Conservation (phyloP, 2,329 filamentous ascomycete species). For the Penicillium olsonii region DNA sequence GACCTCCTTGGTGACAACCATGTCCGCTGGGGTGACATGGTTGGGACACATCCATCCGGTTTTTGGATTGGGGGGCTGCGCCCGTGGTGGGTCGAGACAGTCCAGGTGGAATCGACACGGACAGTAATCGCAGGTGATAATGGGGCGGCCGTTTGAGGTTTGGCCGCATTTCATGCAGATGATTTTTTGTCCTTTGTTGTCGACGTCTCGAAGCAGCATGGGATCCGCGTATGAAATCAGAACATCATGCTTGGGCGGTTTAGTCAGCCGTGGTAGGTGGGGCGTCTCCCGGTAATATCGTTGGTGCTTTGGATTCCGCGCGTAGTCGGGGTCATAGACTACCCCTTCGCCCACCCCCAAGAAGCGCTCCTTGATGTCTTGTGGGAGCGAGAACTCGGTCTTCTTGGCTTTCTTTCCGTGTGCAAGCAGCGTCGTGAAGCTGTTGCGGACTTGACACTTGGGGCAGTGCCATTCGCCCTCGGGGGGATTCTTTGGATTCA, state of each 20-base stretch:
- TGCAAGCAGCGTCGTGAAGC: conserved; percentile 66
- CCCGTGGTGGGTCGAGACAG: conserved; percentile 81
- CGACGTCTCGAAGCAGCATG: conserved; percentile 57
- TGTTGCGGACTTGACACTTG: conserved; percentile 54
- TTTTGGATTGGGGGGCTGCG: conserved; percentile 72
- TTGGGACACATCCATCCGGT: conserved; percentile 84
- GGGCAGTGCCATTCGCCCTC: conserved; percentile 84
- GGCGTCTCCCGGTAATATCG: conserved; percentile 21
- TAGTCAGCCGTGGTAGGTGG: conserved; percentile 29
- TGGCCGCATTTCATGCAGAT: conserved; percentile 76
- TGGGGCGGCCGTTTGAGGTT: conserved; percentile 65
- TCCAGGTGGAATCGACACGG: conserved; percentile 86
- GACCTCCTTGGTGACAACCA: conserved; percentile 57
- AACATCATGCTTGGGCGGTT: conserved; percentile 15
- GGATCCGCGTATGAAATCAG: conserved; percentile 30
- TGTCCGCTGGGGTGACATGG: conserved; percentile 72
- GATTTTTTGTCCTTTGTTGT: conserved; percentile 72
- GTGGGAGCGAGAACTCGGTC: conserved; percentile 71
- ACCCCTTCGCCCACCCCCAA: conserved; percentile 77
- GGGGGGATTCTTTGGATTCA: conserved; percentile 63
- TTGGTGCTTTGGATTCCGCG: conserved; percentile 13
- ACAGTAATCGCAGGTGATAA: conserved; percentile 86
- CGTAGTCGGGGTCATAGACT: conserved; percentile 63
- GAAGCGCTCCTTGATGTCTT: conserved; percentile 71
- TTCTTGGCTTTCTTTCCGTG: conserved; percentile 69